These are phyloP conservation scores for Actinomucor elegans DNA, from an alignment of 371 early-diverging fungal species.

Conservation along the genomic window DNA sequence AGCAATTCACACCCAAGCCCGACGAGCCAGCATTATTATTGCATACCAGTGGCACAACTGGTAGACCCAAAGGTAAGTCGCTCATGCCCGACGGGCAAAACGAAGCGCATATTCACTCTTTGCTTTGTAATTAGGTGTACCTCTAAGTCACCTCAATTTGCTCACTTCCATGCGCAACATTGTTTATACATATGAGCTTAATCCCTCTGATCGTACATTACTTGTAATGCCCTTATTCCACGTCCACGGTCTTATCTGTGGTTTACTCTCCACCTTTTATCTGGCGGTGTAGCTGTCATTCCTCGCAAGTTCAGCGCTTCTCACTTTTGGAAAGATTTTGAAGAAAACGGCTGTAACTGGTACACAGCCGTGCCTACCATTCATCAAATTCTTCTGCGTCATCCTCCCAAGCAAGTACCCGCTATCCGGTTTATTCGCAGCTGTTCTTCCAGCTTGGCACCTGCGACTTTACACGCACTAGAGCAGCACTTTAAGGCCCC, in stretches of 20 bases:
- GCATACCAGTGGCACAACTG: conserved; percentile 86
- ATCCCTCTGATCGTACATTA: conserved; percentile 61
- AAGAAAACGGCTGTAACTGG: conserved; percentile 66
- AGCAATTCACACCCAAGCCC: conserved; percentile 37
- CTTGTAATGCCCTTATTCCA: conserved; percentile 94
- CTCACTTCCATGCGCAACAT: conserved; percentile 76
- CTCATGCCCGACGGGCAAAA: no score
- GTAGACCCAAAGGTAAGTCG: conserved; percentile 79
- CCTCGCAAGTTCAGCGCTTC: conserved; percentile 80
- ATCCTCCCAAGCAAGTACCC: conserved; percentile 51
- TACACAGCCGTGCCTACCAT: conserved; percentile 91
- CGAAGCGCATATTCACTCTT: no score
- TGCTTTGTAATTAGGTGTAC: conserved; percentile 58
- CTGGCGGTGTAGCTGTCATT: conserved; percentile 79
- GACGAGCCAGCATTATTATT: conserved; percentile 71
- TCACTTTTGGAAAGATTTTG: conserved; percentile 79
- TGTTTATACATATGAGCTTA: conserved; percentile 65
- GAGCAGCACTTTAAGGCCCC: conserved; percentile 75
- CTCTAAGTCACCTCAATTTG: conserved; percentile 81
- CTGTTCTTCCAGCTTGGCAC: conserved; percentile 82
- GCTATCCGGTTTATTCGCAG: conserved; percentile 82
- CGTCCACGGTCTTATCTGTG: conserved; percentile 87
- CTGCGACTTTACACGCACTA: conserved; percentile 68
- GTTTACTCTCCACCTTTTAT: conserved; percentile 71
- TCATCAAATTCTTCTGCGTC: conserved; percentile 77